phyloP scores from a whole-genome alignment of 2,329 filamentous ascomycete species.

The Diplocarpon mali region DNA sequence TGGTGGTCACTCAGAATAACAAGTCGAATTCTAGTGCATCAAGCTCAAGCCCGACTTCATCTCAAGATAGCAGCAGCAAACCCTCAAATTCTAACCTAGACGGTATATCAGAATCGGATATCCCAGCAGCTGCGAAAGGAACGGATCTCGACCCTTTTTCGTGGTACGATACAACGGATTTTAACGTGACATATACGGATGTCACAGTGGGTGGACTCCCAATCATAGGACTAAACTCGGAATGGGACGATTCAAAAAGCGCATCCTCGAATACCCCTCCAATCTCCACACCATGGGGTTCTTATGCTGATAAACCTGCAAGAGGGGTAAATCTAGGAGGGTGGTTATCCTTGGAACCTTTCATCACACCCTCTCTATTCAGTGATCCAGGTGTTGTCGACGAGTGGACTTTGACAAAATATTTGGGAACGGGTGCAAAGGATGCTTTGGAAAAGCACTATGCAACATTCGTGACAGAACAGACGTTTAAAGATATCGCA shows the following conservation, averaged over 20 bases:
- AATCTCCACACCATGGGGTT: conserved; percentile 62
- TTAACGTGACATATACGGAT: conserved; percentile 90
- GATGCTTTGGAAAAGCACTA: conserved; percentile 81
- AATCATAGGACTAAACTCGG: conserved; percentile 75
- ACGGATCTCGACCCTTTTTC: conserved; percentile 80
- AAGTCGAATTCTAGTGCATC: conserved; percentile 11
- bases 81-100: conserved; percentile 36
- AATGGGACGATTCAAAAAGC: conserved; percentile 72
- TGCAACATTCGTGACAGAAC: conserved; percentile 73
- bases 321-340: conserved; percentile 88
- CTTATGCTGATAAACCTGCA: conserved; percentile 69
- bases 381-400: conserved; percentile 65
- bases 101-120: conserved; percentile 35
- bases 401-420: conserved; percentile 68
- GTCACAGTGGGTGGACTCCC: conserved; percentile 77
- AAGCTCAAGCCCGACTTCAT: conserved; percentile 5
- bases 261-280: conserved; percentile 74
- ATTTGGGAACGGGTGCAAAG: conserved; percentile 55
- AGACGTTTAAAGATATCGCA: conserved; percentile 74
- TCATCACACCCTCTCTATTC: conserved; percentile 91
- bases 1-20: conserved; percentile 52
- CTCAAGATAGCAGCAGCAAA: conserved; percentile 12
- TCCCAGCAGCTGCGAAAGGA: conserved; percentile 54
- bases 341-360: conserved; percentile 89
- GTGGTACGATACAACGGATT: conserved; percentile 82